Evolutionary conservation across 2,329 filamentous ascomycete species (phyloP).

Genomic region (Penicillium janthinellum): DNA sequence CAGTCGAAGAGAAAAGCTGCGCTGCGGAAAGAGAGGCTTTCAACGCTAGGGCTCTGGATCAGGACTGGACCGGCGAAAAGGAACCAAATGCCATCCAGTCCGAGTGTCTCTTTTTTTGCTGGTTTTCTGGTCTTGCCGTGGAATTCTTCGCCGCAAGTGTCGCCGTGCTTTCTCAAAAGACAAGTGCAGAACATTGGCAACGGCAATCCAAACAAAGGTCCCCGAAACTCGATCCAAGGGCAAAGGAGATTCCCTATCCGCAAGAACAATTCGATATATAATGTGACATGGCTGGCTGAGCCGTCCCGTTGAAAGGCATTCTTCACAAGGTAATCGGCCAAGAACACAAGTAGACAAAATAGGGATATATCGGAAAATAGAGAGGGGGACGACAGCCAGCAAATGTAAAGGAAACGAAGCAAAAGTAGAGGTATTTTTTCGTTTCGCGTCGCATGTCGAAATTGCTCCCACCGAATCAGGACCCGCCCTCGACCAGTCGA

Average conservation of each 20-base stretch:
- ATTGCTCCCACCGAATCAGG: background rate
- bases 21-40: conserved; percentile 15
- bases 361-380: background rate
- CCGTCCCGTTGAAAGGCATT: conserved; percentile 4
- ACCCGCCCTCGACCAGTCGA: background rate
- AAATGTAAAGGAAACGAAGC: background rate
- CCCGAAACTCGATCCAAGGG: background rate
- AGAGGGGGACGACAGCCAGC: background rate
- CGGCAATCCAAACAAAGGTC: background rate
- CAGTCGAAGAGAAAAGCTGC: conserved; percentile 13
- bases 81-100: conserved; percentile 34
- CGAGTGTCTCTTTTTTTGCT: conserved; percentile 22
- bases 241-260: conserved; percentile 5
- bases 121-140: background rate
- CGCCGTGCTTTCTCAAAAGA: background rate
- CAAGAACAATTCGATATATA: conserved; percentile 10
- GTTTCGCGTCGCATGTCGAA: background rate
- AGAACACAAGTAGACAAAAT: conserved; percentile 13
- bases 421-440: background rate
- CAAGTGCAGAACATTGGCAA: background rate
- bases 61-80: conserved; percentile 32
- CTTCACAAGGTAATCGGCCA: conserved; percentile 4
- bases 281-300: conserved; percentile 9
- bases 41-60: conserved; percentile 17
- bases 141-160: background rate